A percentile compares a stretch with the other conserved stretches of the same genome.
phyloP scores from a whole-genome alignment of 106 monocot species.

The Dendrobium chrysotoxum region DNA sequence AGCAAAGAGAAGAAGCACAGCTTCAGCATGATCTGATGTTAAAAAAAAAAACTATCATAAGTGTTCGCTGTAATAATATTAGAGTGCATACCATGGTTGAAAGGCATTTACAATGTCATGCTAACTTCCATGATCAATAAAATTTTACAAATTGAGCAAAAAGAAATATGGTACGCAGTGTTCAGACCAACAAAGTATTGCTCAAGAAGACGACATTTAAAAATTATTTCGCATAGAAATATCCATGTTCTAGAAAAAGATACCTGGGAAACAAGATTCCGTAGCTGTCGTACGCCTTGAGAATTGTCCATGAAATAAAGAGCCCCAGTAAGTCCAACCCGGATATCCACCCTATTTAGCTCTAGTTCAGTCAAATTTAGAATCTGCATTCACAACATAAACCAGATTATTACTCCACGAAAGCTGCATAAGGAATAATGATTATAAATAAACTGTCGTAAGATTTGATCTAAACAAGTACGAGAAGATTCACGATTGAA shows the following conservation, averaged over 20 bases:
- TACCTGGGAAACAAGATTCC: constrained; percentile 98
- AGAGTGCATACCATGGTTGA: no score
- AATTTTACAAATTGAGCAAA: no score
- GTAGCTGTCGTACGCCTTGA: constrained; percentile 79
- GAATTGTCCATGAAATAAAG: constrained; percentile 91
- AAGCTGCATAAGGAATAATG: background rate
- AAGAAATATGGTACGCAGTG: no score
- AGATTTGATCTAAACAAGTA: background rate
- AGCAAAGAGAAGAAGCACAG: background rate
- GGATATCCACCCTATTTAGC: constrained; percentile 90
- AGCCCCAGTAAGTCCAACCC: constrained; percentile 86
- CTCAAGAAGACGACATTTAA: background rate
- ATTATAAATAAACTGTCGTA: background rate
- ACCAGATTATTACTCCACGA: background rate
- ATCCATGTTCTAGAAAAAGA: background rate
- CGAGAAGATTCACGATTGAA: background rate
- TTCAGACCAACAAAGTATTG: no score
- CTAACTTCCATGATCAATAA: no score
- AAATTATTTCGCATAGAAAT: background rate
- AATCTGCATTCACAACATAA: constrained; percentile 42
- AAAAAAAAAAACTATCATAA: no score
- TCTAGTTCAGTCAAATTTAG: constrained; percentile 96
- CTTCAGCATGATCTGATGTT: background rate
- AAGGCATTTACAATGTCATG: no score
- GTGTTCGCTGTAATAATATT: background rate